Evolutionary conservation across 2,329 filamentous ascomycete genomes (phyloP), one percentile per base, ranked within the genome.

Genomic region (Claviceps lovelessii): DNA sequence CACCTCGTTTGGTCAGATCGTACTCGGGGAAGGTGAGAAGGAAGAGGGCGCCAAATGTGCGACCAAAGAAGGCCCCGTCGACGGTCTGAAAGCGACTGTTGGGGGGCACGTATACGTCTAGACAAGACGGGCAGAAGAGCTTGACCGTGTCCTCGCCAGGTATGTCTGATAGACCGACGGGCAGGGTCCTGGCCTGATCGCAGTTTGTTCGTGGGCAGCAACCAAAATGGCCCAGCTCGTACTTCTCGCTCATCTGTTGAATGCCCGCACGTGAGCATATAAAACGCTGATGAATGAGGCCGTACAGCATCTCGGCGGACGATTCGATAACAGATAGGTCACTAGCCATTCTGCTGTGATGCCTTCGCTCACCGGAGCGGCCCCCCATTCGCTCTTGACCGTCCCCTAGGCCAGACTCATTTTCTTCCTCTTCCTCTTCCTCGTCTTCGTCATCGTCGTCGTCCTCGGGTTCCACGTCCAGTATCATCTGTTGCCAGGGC

Each of bases 221-320:
- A 53, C 93, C 93, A 67, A 98, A 98, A 73, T 98, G 91, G 58
- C 90, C 87, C 51, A 95, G 79, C 70, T 97, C 91, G 75, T 97
- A 98, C 71, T 98, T 98, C 71, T 98, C 93, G 59, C 90, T 89
- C 93, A 98, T 98, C 69, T 96, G 90, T 72, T 97, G 91, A 64
- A 98, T 97, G 53, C 93, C 93, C 2, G 88, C 89, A 56, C 93
- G 81, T 29, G 90, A 96, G 65, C 90, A 97, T 72, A 98, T 97
- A 72, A 96, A 98, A 55, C 93, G 86, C 70, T 97, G 93, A 73
- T 98, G 93, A 70, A 98, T 98, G 57, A 98, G 80, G 45, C 93
- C 93, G 72, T 98, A 98, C 29, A 98, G 84, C 74, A 97, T 84
- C 74, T 98, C 93, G n/a, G 93, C 91, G 0, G 90, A 95, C 60